Evolutionary conservation across 306 rosid genomes (phyloP).

Genomic region (Prunus kanzakura): DNA sequence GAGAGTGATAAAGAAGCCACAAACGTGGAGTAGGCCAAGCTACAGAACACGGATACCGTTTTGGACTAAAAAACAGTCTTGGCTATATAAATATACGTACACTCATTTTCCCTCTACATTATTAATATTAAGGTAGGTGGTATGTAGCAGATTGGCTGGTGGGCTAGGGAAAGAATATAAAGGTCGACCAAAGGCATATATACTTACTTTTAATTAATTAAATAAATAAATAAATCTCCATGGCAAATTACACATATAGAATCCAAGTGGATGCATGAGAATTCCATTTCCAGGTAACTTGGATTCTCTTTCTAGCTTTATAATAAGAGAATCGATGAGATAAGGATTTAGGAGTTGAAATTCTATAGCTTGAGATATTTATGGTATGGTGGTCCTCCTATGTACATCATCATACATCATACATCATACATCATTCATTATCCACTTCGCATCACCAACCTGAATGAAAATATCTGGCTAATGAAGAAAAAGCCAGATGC

Average conservation of each 20-base stretch:
- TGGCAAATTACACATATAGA: too few relatives aligned
- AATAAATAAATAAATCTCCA: too few relatives aligned
- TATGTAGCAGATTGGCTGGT: too few relatives aligned
- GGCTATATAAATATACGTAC: too few relatives aligned
- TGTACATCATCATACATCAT: too few relatives aligned
- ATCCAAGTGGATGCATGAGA: neutral
- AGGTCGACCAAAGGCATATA: neutral
- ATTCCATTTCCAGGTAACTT: neutral
- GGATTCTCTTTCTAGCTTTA: neutral
- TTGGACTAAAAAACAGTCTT: neutral
- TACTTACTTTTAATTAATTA: too few relatives aligned
- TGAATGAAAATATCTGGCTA: neutral
- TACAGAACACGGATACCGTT: conserved; percentile 9
- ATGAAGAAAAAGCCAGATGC: neutral
- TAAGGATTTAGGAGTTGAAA: neutral
- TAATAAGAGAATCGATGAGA: neutral
- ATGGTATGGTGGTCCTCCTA: too few relatives aligned
- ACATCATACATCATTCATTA: neutral
- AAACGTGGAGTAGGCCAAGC: conserved; percentile 36
- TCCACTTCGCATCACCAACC: neutral
- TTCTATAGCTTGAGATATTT: neutral
- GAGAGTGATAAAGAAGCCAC: neutral
- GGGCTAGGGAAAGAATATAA: neutral
- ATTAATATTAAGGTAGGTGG: too few relatives aligned
- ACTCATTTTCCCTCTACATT: too few relatives aligned